A percentile compares a stretch with the other conserved stretches of the same genome.
phyloP scores from a whole-genome alignment of 2,329 filamentous ascomycete genomes.

The Colletotrichum aenigma region DNA sequence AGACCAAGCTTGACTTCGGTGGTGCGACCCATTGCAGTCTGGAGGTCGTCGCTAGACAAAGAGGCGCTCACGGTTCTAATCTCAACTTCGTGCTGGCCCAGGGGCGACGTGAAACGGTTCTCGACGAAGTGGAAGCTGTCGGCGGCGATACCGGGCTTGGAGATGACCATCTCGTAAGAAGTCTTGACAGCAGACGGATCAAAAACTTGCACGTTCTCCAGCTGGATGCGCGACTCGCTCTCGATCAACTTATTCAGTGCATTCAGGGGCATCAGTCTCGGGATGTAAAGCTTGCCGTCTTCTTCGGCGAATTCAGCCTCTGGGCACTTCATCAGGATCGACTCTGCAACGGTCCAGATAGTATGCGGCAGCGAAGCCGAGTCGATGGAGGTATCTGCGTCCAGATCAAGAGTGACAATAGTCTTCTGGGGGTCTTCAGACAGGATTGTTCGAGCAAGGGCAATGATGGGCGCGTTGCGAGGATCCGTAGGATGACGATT shows the following conservation, averaged over 20 bases:
- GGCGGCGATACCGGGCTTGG: conserved; percentile 28
- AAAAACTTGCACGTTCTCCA: not conserved
- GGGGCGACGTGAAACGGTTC: conserved; percentile 4
- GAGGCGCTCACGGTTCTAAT: conserved; percentile 41
- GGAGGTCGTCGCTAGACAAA: conserved; percentile 40
- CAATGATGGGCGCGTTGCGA: conserved; percentile 43
- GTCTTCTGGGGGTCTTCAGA: conserved; percentile 51
- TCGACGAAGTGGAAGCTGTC: conserved; percentile 27
- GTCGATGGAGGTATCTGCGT: conserved; percentile 17
- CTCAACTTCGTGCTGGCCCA: conserved; percentile 39
- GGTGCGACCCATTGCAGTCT: conserved; percentile 36
- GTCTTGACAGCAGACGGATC: not conserved
- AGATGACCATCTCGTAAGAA: conserved; percentile 25
- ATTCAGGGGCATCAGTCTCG: conserved; percentile 45
- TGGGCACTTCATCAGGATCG: conserved; percentile 13
- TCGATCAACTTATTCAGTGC: conserved; percentile 51
- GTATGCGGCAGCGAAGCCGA: conserved; percentile 30
- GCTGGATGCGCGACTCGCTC: not conserved
- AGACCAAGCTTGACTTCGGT: conserved; percentile 36
- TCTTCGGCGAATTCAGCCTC: conserved; percentile 51
- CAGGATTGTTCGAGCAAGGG: conserved; percentile 50
- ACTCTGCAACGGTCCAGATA: conserved; percentile 24
- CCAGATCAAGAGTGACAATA: conserved; percentile 49
- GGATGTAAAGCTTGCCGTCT: conserved; percentile 42
- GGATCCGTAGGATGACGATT: conserved; percentile 40